Conservation (phyloP, 1,284 basidiomycete species). For the Ganoderma sinense region DNA sequence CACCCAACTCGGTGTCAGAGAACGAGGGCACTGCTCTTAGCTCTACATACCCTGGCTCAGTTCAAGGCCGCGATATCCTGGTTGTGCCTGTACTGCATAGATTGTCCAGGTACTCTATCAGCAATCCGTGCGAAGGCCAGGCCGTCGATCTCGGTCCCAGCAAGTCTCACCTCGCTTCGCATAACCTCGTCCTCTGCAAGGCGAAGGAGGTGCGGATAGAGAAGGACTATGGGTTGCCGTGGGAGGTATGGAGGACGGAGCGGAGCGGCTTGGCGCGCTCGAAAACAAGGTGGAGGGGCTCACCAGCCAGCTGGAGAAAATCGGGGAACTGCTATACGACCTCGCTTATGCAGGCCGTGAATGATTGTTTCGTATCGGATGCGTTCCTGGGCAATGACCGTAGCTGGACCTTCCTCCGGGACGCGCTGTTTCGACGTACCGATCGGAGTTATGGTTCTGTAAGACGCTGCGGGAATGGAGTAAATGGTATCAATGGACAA, state of each 20-base stretch:
- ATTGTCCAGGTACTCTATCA: slow-evolving; percentile 30
- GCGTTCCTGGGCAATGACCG: neutral
- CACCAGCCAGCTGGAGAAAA: slow-evolving; percentile 26
- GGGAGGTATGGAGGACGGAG: neutral
- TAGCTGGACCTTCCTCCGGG: neutral
- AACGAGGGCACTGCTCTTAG: no score
- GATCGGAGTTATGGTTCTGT: neutral
- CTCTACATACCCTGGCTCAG: no score
- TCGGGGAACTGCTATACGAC: slow-evolving; percentile 18
- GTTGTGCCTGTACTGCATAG: slow-evolving; percentile 40
- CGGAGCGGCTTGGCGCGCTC: slow-evolving; percentile 31
- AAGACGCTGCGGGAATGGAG: neutral
- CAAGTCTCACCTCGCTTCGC: slow-evolving; percentile 5
- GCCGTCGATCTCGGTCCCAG: slow-evolving; percentile 21
- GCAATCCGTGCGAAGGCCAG: slow-evolving; percentile 22
- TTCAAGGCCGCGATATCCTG: slow-evolving; percentile 13
- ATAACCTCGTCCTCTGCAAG: slow-evolving; percentile 25
- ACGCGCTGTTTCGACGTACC: neutral
- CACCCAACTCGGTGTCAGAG: no score
- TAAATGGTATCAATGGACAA: neutral
- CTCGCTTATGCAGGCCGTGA: neutral
- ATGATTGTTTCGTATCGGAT: neutral
- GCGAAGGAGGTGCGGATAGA: neutral
- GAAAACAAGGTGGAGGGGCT: slow-evolving; percentile 30
- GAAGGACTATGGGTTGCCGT: no score